phyloP scores from a whole-genome alignment of 1,284 basidiomycete species.

The Melampsora americana region DNA sequence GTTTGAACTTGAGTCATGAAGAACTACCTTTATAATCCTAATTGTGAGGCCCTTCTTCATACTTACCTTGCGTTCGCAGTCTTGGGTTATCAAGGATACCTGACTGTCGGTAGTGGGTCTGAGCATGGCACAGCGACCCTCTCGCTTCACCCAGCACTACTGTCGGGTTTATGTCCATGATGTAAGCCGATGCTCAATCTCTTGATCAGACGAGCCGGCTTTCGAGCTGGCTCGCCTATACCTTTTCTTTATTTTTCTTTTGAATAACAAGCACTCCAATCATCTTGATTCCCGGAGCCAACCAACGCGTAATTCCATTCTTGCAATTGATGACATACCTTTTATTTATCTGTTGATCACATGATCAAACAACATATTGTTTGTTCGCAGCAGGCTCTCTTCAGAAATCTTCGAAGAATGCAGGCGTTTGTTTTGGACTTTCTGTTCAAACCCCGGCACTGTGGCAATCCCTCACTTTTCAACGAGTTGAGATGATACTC shows the following conservation, averaged over 20 bases:
- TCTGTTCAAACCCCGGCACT: no score
- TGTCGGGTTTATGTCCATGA: conserved; percentile 44
- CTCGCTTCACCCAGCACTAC: conserved; percentile 36
- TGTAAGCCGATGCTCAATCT: conserved; percentile 45
- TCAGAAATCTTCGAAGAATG: no score
- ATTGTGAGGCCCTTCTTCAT: not conserved
- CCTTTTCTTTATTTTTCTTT: not conserved
- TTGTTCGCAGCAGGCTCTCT: no score
- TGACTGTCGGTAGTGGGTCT: conserved; percentile 42
- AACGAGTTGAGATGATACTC: no score
- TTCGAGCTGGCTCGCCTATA: conserved; percentile 45
- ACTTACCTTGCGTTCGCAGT: conserved; percentile 46
- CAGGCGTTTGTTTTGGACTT: no score
- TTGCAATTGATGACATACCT: no score
- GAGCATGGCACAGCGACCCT: conserved; percentile 43
- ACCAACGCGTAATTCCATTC: no score
- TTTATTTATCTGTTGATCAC: no score
- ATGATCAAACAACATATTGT: no score
- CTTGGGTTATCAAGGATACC: conserved; percentile 44
- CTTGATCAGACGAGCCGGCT: conserved; percentile 44
- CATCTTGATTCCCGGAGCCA: no score
- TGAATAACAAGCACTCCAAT: no score
- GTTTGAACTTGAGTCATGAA: not conserved
- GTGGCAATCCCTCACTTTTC: no score
- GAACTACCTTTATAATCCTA: not conserved